Evolutionary conservation across 805 yeast species (phyloP), one percentile per base, ranked within the genome.

Genomic region (Blastobotrys parvus): DNA sequence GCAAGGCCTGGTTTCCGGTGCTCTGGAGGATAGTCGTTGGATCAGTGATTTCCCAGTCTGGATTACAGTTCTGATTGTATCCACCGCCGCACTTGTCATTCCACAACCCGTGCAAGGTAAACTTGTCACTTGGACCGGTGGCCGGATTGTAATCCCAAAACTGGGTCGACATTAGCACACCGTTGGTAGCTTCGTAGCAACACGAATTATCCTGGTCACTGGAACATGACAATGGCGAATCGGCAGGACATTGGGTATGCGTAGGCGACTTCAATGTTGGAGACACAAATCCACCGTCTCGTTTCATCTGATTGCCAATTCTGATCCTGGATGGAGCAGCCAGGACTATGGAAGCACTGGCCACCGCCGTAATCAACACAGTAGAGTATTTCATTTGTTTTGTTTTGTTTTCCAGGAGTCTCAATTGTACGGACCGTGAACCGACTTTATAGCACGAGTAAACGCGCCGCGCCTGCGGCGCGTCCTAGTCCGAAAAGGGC

Each of bases 131-230:
- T 2, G 86, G 85, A 4, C 92, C 92, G 39, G 77, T 68, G 1
- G 85, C 74, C 1, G 92, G 89, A 47, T 68, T 64, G 57, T 82
- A 83, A 62, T 89, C 94, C 97, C 97, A 89, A 65, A 89, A 89
- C 59, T 89, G 97, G 0, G 97, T 84, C 58, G 77, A 83, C 41
- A 89, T 62, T 27, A 89, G 67, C n/a, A 86, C 70, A 4, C 97
- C 97, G 38, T 94, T 90, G 7, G 89, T 89, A 38, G 75, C 74
- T 57, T 88, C 95, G 59, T 79, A 85, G 63, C 97, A 89, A 58
- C 97, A 89, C 2, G 76, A 58, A 58, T 86, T 79, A 48, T 39
- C 33, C 15, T 31, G 35, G 17, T 44, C 43, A 7, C 53, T 45
- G 19, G 51, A 43, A 47, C 67, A 63, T 23, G 65, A 60, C 38